Conservation (phyloP, 164 flowering plant genomes). For the Houttuynia cordata region DNA sequence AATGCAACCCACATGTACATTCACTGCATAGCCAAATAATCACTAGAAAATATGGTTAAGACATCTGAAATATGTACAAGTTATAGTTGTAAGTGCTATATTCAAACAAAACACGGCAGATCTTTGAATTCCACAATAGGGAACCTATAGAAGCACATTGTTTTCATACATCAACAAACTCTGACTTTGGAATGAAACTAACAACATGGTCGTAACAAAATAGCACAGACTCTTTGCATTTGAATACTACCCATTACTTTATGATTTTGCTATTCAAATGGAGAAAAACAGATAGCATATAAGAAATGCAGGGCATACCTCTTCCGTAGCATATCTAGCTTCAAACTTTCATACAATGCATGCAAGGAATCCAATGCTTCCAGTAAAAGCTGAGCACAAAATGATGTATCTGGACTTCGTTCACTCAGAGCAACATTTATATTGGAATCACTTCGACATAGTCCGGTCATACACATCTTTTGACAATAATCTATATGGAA, state of each 20-base stretch:
- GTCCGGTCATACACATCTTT: slow-evolving; percentile 15
- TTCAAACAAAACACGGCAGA: no score
- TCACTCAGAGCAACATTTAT: slow-evolving; percentile 14
- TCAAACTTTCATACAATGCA: slow-evolving; percentile 85
- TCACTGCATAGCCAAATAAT: neutral
- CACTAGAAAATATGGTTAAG: neutral
- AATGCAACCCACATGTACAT: no score
- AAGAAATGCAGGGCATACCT: slow-evolving; percentile 24
- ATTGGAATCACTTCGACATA: slow-evolving; percentile 11
- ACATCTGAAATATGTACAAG: neutral
- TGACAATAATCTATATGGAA: slow-evolving; percentile 51
- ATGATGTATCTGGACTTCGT: slow-evolving; percentile 23
- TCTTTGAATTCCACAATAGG: neutral
- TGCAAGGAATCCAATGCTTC: slow-evolving; percentile 66
- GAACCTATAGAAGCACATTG: neutral
- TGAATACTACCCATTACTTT: no score
- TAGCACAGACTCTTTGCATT: neutral
- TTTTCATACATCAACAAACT: neutral
- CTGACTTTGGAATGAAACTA: neutral
- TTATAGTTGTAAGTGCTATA: no score
- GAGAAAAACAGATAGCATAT: neutral
- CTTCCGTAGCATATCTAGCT: slow-evolving; percentile 73
- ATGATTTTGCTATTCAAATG: no score
- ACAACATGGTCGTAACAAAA: neutral
- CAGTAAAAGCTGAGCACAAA: slow-evolving; percentile 31